These are phyloP conservation scores for Hordeum vulgare DNA, from an alignment of 176 grass and related monocot species.

Conservation along the genomic window MorexV3_pseudomolecules_assembly NC_058522.1:272428297-272428796, in stretches of 20 bases:
- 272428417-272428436: neutral
- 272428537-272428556: neutral
- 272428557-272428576: neutral
- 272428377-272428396: slow-evolving; percentile 47
- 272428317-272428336: slow-evolving; percentile 16
- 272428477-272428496: neutral
- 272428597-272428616: too few relatives aligned
- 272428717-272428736: neutral
- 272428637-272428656: too few relatives aligned
- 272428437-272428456: neutral
- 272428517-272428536: neutral
- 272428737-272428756: neutral
- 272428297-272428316: neutral
- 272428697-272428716: neutral
- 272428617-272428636: too few relatives aligned
- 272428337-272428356: slow-evolving; percentile 34
- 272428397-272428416: slow-evolving; percentile 47
- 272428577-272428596: neutral
- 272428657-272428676: neutral
- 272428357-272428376: slow-evolving; percentile 33
- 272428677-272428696: neutral
- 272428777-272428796: neutral
- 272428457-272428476: neutral
- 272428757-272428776: neutral
- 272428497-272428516: neutral